Evolutionary conservation across 2,329 filamentous ascomycete genomes (phyloP).

Genomic region (Helotiales sp.): DNA sequence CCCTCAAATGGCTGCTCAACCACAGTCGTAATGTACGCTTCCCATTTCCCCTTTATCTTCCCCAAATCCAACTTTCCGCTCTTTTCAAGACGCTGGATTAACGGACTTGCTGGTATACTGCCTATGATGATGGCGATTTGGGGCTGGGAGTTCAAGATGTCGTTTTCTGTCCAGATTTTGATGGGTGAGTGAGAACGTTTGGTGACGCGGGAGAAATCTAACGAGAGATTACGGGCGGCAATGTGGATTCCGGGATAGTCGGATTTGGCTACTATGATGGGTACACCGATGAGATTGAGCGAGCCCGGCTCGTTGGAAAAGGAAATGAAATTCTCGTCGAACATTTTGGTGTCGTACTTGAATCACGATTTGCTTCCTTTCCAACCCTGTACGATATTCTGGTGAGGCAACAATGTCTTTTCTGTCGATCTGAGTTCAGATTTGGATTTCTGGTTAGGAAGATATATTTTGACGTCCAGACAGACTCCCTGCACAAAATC

Average conservation of each 20-base stretch:
- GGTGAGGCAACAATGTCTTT: too few species aligned
- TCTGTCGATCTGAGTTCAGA: background rate
- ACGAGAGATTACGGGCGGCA: slow-evolving; percentile 66
- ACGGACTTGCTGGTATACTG: slow-evolving; percentile 64
- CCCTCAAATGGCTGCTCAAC: slow-evolving; percentile 60
- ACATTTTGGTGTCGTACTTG: slow-evolving; percentile 51
- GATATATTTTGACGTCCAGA: too few species aligned
- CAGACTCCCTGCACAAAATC: too few species aligned
- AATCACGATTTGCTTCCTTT: background rate
- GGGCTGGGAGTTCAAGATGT: background rate
- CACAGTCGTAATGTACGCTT: slow-evolving; percentile 63
- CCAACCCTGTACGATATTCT: too few species aligned
- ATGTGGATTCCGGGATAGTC: slow-evolving; percentile 71
- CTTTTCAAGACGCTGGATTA: slow-evolving; percentile 62
- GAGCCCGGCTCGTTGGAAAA: slow-evolving; percentile 1
- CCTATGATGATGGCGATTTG: slow-evolving; percentile 63
- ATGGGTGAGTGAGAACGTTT: slow-evolving; percentile 50
- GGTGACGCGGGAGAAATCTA: slow-evolving; percentile 72
- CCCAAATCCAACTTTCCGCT: slow-evolving; percentile 61
- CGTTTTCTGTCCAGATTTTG: slow-evolving; percentile 3
- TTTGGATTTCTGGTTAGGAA: too few species aligned
- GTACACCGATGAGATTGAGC: slow-evolving; percentile 39
- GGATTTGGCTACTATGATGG: slow-evolving; percentile 57
- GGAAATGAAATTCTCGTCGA: slow-evolving; percentile 16
- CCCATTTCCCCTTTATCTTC: slow-evolving; percentile 66